Conservation (phyloP, 2,329 filamentous ascomycete species). For the Diaporthe citrichinensis region DNA sequence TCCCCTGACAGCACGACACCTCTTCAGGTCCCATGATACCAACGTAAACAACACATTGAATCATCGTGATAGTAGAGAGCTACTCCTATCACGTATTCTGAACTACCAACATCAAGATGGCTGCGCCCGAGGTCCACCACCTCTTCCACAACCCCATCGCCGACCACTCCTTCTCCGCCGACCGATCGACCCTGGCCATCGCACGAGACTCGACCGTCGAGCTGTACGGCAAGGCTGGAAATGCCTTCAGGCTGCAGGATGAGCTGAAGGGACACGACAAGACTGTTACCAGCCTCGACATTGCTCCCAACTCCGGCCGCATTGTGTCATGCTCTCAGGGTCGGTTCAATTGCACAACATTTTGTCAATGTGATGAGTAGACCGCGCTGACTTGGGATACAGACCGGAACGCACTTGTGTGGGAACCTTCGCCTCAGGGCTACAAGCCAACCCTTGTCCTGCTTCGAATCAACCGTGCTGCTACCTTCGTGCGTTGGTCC, state of each 20-base stretch:
- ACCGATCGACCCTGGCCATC: conserved; percentile 89
- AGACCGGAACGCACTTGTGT: conserved; percentile 98
- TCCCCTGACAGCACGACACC: conserved; percentile 33
- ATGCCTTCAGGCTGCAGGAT: conserved; percentile 86
- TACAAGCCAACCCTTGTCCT: conserved; percentile 98
- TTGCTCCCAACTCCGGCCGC: conserved; percentile 89
- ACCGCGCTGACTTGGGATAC: conserved; percentile 36
- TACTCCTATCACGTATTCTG: conserved; percentile 81
- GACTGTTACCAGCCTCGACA: conserved; percentile 95
- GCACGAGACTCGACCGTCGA: conserved; percentile 92
- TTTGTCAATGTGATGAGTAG: not conserved
- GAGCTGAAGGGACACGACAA: conserved; percentile 98
- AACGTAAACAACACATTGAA: conserved; percentile 27
- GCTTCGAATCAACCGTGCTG: conserved; percentile 95
- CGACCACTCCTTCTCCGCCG: conserved; percentile 97
- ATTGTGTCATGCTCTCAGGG: conserved; percentile 99
- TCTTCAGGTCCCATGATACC: conserved; percentile 22
- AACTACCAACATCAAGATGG: conserved; percentile 69
- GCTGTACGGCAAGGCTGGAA: conserved; percentile 83
- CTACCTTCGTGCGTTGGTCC: conserved; percentile 97
- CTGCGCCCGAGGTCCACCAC: conserved; percentile 91
- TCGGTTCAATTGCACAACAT: conserved; percentile 54
- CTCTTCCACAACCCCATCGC: conserved; percentile 97
- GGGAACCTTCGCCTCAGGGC: conserved; percentile 91
- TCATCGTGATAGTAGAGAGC: conserved; percentile 92